Conservation (phyloP, 2,329 filamentous ascomycete genomes). For the Fusarium nanum region DNA sequence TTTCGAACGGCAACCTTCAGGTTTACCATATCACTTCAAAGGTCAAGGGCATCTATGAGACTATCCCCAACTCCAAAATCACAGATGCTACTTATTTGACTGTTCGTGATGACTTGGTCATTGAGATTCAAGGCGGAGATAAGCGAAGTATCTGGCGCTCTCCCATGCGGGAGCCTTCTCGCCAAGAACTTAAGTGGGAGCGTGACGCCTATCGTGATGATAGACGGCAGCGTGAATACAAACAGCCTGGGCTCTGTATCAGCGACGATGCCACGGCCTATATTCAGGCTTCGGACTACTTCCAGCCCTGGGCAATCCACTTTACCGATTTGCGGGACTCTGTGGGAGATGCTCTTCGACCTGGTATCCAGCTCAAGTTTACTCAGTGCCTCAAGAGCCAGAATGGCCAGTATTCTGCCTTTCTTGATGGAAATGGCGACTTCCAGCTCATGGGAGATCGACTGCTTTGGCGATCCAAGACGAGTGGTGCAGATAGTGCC, state of each 20-base stretch:
- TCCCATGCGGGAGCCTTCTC: not conserved
- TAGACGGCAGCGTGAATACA: not conserved
- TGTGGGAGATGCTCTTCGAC: not conserved
- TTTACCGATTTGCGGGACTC: not conserved
- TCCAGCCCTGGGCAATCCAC: not conserved
- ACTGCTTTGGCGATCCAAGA: not conserved
- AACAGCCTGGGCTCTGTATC: not conserved
- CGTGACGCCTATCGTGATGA: not conserved
- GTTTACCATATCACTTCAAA: not conserved
- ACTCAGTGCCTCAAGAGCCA: not conserved
- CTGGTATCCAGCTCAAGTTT: not conserved
- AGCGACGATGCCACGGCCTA: not conserved
- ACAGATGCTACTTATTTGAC: not conserved
- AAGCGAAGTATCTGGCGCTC: not conserved
- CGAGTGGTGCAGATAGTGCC: not conserved
- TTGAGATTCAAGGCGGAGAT: fast-evolving
- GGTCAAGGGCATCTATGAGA: not conserved
- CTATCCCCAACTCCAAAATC: not conserved
- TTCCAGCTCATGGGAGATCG: not conserved
- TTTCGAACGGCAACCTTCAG: not conserved
- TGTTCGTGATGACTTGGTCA: fast-evolving
- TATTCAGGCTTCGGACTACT: fast-evolving
- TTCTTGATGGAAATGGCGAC: not conserved
- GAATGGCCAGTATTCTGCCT: not conserved
- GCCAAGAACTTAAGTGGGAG: not conserved